Evolutionary conservation across 495 filamentous ascomycete species (phyloP).

Genomic region (Gamarada debralockiae): DNA sequence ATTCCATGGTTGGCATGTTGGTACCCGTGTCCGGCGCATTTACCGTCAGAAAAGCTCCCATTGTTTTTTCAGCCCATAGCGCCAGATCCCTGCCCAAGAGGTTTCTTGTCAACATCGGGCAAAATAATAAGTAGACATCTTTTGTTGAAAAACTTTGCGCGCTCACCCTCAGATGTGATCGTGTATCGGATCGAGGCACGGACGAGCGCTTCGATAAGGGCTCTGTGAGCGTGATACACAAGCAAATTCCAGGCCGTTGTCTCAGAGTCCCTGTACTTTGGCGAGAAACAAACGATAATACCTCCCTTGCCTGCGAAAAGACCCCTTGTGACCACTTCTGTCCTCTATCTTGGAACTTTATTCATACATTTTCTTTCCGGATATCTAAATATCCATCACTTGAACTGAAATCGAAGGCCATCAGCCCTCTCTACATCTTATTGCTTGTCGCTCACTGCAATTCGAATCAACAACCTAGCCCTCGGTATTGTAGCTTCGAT

Average conservation of each 20-base stretch:
- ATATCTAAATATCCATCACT: neutral
- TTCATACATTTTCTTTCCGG: neutral
- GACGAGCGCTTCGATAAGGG: constrained; percentile 17
- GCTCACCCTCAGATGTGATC: neutral
- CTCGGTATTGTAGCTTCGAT: constrained; percentile 24
- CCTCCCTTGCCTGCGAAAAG: constrained; percentile 13
- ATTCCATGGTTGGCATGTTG: neutral
- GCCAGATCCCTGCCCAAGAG: neutral
- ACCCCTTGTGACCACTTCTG: constrained; percentile 21
- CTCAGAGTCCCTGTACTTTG: constrained; percentile 7
- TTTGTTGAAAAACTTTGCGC: neutral
- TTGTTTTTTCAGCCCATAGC: neutral
- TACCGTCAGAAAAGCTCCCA: neutral
- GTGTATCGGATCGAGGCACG: constrained; percentile 19
- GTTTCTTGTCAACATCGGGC: neutral
- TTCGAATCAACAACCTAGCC: neutral
- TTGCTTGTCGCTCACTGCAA: constrained; percentile 2
- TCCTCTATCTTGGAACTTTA: neutral
- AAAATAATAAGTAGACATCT: neutral
- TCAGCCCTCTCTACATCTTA: neutral
- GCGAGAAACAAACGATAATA: constrained; percentile 14
- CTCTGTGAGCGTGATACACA: constrained; percentile 18
- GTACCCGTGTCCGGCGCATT: neutral
- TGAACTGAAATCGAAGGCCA: neutral
- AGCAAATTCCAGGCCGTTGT: constrained; percentile 3